Conservation (phyloP, 257 asterid species). For the Nyctanthes arbortristis region DNA sequence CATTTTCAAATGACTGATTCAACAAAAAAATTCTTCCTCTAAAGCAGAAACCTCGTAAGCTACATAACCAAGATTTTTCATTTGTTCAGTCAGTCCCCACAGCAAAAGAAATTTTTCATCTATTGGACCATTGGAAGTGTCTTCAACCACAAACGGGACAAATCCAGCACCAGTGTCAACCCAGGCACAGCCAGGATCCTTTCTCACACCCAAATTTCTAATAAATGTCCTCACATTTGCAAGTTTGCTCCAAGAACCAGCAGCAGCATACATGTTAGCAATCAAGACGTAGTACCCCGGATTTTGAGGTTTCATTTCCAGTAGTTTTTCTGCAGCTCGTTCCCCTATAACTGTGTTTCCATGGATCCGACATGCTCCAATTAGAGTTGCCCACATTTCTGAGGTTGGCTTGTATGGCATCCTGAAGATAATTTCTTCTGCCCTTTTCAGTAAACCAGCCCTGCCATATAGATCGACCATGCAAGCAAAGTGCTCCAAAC, state of each 20-base stretch:
- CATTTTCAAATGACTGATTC: constrained; percentile 17
- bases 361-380: constrained; percentile 83
- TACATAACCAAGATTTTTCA: constrained; percentile 55
- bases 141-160: constrained; percentile 65
- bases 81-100: constrained; percentile 50
- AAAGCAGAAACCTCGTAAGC: constrained; percentile 36
- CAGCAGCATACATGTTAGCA: constrained; percentile 86
- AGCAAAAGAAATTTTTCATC: constrained; percentile 49
- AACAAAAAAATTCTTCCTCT: constrained; percentile 39
- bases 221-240: constrained; percentile 64
- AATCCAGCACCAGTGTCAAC: constrained; percentile 69
- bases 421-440: constrained; percentile 45
- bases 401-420: constrained; percentile 74
- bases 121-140: constrained; percentile 46
- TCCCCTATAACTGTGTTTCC: constrained; percentile 69
- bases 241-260: constrained; percentile 72
- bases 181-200: constrained; percentile 84
- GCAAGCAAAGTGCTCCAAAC: constrained; percentile 77
- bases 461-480: constrained; percentile 87
- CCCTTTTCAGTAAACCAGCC: constrained; percentile 66
- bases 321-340: constrained; percentile 87
- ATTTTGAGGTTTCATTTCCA: constrained; percentile 62
- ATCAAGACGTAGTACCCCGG: constrained; percentile 81
- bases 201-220: constrained; percentile 80
- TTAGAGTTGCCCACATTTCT: constrained; percentile 84